phyloP scores from a whole-genome alignment of 2,329 filamentous ascomycete species.

The Colletotrichum chrysophilum region DNA sequence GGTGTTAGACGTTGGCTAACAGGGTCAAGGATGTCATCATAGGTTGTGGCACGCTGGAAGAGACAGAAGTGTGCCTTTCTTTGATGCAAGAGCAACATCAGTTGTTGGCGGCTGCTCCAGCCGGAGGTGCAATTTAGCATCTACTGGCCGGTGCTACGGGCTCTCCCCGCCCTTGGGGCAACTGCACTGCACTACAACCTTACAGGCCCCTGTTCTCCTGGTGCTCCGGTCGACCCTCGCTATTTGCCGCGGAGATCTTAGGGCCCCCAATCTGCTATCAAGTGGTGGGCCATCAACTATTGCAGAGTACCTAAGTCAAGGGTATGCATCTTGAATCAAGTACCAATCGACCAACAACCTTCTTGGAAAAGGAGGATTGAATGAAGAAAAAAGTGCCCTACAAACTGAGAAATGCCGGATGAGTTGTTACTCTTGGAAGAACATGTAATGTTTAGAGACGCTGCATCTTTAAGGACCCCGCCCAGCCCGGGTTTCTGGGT shows the following conservation, averaged over 20 bases:
- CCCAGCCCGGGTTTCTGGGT: constrained; percentile 3
- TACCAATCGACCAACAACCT: neutral
- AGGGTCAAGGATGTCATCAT: neutral
- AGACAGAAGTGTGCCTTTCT: neutral
- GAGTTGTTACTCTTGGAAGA: neutral
- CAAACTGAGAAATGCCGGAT: neutral
- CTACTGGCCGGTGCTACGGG: neutral
- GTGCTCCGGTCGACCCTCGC: neutral
- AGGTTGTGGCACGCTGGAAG: neutral
- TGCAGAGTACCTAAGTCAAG: neutral
- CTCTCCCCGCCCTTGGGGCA: neutral
- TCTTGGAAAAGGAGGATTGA: neutral
- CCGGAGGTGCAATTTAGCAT: neutral
- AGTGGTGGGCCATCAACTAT: neutral
- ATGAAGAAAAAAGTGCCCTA: neutral
- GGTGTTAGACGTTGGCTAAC: neutral
- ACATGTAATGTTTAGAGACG: neutral
- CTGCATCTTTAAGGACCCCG: neutral
- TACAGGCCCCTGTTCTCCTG: neutral
- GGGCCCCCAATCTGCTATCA: neutral
- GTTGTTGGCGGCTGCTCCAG: neutral
- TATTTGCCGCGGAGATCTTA: neutral
- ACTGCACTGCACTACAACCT: neutral
- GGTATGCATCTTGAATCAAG: neutral
- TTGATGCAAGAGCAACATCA: neutral